Evolutionary conservation across 306 rosid genomes (phyloP).

Genomic region (Quercus cerris): DNA sequence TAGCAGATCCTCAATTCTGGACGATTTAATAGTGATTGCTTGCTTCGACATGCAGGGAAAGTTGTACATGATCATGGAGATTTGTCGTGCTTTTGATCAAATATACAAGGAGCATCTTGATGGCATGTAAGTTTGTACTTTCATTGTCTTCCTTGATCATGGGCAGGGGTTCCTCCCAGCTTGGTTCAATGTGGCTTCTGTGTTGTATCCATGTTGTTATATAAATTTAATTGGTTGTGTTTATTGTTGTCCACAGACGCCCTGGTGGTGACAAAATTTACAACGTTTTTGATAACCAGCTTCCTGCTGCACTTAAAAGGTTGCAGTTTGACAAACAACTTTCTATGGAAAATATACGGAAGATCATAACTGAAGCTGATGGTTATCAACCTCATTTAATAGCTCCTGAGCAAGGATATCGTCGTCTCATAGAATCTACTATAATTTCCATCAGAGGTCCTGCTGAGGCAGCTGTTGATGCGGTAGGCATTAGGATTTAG

Average conservation of each 20-base stretch:
- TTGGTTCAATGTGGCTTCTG: constrained; percentile 2
- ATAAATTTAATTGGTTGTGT: constrained; percentile 15
- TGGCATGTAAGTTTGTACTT: constrained; percentile 73
- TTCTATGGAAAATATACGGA: constrained; percentile 87
- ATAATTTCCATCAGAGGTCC: constrained; percentile 83
- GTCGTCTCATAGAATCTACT: constrained; percentile 88
- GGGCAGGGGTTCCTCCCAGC: constrained; percentile 9
- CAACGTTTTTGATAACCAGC: constrained; percentile 92
- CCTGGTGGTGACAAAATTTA: constrained; percentile 93
- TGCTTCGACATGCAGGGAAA: constrained; percentile 66
- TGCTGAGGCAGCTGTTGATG: constrained; percentile 95
- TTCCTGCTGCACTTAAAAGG: constrained; percentile 92
- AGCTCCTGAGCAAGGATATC: constrained; percentile 98
- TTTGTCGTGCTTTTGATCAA: constrained; percentile 80
- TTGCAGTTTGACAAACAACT: constrained; percentile 96
- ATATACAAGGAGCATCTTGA: constrained; percentile 94
- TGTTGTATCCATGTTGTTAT: background rate
- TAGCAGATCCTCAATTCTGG: background rate
- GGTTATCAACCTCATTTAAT: constrained; percentile 97
- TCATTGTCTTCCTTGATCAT: background rate
- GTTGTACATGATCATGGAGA: constrained; percentile 87
- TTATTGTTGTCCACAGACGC: constrained; percentile 51
- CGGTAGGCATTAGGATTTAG: constrained; percentile 41
- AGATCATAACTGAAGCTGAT: constrained; percentile 95
- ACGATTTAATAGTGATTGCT: constrained; percentile 17